Base-by-base conservation (phyloP, 495 filamentous ascomycete species). In the Margaritispora aquatica region DNA sequence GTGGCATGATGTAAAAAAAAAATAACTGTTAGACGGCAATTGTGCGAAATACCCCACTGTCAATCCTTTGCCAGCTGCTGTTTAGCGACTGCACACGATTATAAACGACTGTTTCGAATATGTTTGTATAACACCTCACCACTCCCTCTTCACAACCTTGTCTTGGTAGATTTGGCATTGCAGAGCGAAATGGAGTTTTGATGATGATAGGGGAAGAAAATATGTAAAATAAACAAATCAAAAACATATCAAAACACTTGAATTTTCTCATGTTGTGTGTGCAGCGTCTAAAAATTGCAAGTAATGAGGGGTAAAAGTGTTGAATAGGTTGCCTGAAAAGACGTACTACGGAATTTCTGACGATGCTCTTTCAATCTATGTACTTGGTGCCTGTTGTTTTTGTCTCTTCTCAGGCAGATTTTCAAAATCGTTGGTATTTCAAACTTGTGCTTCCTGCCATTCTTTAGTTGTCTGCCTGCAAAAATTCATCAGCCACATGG, bases 1-100 rank as follows among this genome's bases (percentile, higher is more conserved):
- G 77, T 22, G 76, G 76, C 63, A 81, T 82, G 79, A 78, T 78
- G 75, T 80, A 76, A 74, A 60, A 57, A 75, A 74, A 60, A 51
- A 20, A 55, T n/a, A 44, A 23, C 57, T 4, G 36, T n/a, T n/a
- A n/a, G n/a, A n/a, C n/a, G 41, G 22, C 60, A 58, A 36, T 53
- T 19, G 53, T 67, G 55, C 59, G 60, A 34, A 63, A 63, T 59
- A 62, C 44, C 51, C 36, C 41, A 62, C 50, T 36, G 58, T 51
- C 55, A 26, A 10, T 26, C 47, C 36, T 57, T 54, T 55, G 41
- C 47, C 57, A 41, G 59, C 24, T 59, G 57, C 60, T 31, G 38
- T 23, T 21, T 27, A 51, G 55, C 50, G 38, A 57, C 55, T 58
- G 31, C 13, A 26, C 8, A 61, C 54, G 31, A 58, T 48, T 26